Evolutionary conservation across 2,329 filamentous ascomycete species (phyloP).

Genomic region (Arthrobotrys musiformis): DNA sequence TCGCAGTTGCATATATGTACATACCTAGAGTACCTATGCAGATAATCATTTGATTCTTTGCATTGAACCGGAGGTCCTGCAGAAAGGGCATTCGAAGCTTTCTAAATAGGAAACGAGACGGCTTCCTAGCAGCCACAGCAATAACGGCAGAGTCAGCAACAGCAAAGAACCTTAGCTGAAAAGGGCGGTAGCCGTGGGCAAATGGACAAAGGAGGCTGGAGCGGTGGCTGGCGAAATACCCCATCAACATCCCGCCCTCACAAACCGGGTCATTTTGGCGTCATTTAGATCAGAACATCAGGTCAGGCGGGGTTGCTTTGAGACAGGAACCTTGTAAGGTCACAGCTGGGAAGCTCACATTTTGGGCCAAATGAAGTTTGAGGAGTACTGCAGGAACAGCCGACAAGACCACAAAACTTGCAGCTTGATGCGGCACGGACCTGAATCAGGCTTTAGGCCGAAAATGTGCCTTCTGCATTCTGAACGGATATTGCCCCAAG

Average conservation of each 20-base stretch:
- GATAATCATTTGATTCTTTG: slow-evolving; percentile 50
- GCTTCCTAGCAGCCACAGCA: background rate
- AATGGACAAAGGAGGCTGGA: slow-evolving; percentile 19
- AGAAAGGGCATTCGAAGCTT: slow-evolving; percentile 6
- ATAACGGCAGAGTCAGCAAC: background rate
- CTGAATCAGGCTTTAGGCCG: slow-evolving; percentile 17
- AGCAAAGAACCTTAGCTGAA: background rate
- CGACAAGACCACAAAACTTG: slow-evolving; percentile 43
- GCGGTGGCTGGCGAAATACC: slow-evolving; percentile 25
- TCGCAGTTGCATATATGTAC: slow-evolving; percentile 14
- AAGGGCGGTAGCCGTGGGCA: slow-evolving; percentile 10
- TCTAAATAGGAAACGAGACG: slow-evolving; percentile 1
- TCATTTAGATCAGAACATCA: slow-evolving; percentile 45
- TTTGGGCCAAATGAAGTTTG: slow-evolving; percentile 39
- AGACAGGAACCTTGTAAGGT: slow-evolving; percentile 20
- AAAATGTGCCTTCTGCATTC: slow-evolving; percentile 12
- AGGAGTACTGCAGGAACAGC: slow-evolving; percentile 56
- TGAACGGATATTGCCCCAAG: background rate
- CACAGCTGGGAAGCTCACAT: slow-evolving; percentile 36
- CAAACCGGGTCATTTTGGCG: slow-evolving; percentile 53
- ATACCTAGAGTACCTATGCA: slow-evolving; percentile 28
- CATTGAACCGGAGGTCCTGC: slow-evolving; percentile 33
- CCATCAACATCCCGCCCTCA: slow-evolving; percentile 28
- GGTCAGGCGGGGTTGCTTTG: slow-evolving; percentile 30
- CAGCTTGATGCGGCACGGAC: slow-evolving; percentile 49